Evolutionary conservation across 2,329 filamentous ascomycete species (phyloP).

Genomic region (Chrysoporthe cubensis): DNA sequence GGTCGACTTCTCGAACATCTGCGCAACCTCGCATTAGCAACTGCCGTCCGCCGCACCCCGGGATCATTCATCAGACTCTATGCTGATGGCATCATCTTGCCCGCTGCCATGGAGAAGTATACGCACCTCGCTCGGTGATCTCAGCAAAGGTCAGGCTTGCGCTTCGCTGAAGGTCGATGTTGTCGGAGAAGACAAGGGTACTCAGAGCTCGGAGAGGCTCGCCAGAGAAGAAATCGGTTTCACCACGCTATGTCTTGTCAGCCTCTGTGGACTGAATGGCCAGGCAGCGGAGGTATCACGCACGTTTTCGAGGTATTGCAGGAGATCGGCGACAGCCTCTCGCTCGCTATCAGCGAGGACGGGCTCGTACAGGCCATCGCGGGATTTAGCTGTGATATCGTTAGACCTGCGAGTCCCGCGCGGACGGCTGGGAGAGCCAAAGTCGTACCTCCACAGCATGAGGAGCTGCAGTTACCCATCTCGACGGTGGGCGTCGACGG

Average conservation of each 20-base stretch:
- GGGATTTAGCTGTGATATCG: constrained; percentile 65
- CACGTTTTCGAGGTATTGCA: constrained; percentile 97
- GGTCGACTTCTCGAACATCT: constrained; percentile 97
- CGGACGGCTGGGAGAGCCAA: constrained; percentile 19
- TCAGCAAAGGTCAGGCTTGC: constrained; percentile 98
- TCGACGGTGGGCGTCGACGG: constrained; percentile 35
- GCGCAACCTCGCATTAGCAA: constrained; percentile 26
- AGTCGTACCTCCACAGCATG: constrained; percentile 61
- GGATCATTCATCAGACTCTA: neutral
- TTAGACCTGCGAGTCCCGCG: constrained; percentile 10
- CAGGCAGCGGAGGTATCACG: constrained; percentile 36
- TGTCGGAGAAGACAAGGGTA: constrained; percentile 97
- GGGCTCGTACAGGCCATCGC: constrained; percentile 82
- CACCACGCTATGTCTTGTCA: constrained; percentile 70
- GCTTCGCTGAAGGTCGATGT: constrained; percentile 96
- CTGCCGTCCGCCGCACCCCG: neutral
- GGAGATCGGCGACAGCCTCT: constrained; percentile 92
- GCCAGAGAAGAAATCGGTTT: constrained; percentile 98
- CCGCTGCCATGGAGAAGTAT: constrained; percentile 1
- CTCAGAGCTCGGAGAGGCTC: constrained; percentile 92
- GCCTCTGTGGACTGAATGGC: constrained; percentile 20
- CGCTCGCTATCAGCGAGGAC: constrained; percentile 94
- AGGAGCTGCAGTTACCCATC: constrained; percentile 67
- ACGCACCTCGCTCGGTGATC: constrained; percentile 93
- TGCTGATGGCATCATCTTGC: neutral